These are phyloP conservation scores for Chlamydomonas sp. DNA, from an alignment of 139 green algal species.

Conservation along the genomic window DNA sequence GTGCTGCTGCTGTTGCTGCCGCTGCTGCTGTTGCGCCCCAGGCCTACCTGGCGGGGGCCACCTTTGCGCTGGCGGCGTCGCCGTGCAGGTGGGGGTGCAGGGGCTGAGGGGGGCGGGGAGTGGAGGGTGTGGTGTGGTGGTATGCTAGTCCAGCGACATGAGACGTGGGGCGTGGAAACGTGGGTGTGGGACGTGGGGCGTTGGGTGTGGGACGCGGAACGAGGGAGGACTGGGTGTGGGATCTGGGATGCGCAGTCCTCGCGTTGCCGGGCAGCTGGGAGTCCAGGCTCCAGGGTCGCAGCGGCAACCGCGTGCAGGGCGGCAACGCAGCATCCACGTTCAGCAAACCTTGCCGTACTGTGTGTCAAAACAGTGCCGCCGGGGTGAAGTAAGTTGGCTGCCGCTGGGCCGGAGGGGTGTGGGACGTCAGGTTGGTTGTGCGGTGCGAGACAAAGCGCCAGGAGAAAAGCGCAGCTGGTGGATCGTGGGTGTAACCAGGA, in stretches of 20 bases:
- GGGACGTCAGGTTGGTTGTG: no score
- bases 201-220: no score
- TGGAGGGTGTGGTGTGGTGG: not conserved
- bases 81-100: conserved; percentile 61
- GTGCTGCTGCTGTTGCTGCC: conserved; percentile 79
- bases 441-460: no score
- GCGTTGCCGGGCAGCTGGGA: conserved; percentile 77
- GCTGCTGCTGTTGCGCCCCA: conserved; percentile 60
- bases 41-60: conserved; percentile 92
- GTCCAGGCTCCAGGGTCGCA: not conserved
- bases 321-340: no score
- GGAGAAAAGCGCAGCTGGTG: no score
- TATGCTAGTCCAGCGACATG: conserved; percentile 53
- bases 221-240: no score
- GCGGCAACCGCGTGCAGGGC: no score
- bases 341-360: no score
- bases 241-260: not conserved
- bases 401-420: no score
- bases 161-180: conserved; percentile 88
- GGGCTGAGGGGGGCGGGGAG: not conserved
- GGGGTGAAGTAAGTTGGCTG: no score
- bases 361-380: no score
- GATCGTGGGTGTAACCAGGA: no score
- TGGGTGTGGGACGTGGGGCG: conserved; percentile 78
- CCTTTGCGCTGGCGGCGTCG: conserved; percentile 96